A percentile compares a stretch with the other conserved stretches of the same genome.
phyloP scores from a whole-genome alignment of 78 protist species.

The Neovahlkampfia damariscottae region DNA sequence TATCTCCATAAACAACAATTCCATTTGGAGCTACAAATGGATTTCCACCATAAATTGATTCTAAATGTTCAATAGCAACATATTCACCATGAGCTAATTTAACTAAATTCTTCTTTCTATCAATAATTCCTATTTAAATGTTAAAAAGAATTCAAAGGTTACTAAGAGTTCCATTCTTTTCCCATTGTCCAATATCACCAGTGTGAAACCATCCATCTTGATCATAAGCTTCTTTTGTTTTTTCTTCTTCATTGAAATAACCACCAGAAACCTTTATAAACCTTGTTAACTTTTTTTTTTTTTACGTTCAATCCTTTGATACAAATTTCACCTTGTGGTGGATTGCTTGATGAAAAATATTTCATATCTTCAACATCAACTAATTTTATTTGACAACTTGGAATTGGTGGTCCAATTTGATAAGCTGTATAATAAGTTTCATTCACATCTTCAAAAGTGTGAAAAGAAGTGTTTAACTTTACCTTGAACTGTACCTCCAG shows the following conservation, averaged over 20 bases:
- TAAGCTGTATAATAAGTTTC: too few species aligned
- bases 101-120: conserved; percentile 87
- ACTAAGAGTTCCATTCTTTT: conserved; percentile 41
- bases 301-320: conserved; percentile 58
- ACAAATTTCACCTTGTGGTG: conserved; percentile 40
- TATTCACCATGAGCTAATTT: conserved; percentile 94
- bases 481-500: conserved; percentile 5
- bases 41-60: conserved; percentile 12
- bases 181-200: conserved; percentile 87
- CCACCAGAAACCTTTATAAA: conserved; percentile 66
- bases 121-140: too few species aligned
- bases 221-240: conserved; percentile 64
- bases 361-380: conserved; percentile 74
- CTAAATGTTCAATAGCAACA: conserved; percentile 65
- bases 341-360: conserved; percentile 13
- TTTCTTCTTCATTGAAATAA: conserved; percentile 74
- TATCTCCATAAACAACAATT: neutral
- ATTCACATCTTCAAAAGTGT: too few species aligned
- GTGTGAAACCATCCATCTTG: conserved; percentile 90
- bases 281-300: conserved; percentile 3
- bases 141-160: too few species aligned
- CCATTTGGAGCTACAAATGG: conserved; percentile 9
- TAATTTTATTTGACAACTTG: conserved; percentile 47
- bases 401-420: conserved; percentile 50
- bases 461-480: neutral